Evolutionary conservation across 2,329 filamentous ascomycete species (phyloP).

Genomic region (Podosphaera fusca): DNA sequence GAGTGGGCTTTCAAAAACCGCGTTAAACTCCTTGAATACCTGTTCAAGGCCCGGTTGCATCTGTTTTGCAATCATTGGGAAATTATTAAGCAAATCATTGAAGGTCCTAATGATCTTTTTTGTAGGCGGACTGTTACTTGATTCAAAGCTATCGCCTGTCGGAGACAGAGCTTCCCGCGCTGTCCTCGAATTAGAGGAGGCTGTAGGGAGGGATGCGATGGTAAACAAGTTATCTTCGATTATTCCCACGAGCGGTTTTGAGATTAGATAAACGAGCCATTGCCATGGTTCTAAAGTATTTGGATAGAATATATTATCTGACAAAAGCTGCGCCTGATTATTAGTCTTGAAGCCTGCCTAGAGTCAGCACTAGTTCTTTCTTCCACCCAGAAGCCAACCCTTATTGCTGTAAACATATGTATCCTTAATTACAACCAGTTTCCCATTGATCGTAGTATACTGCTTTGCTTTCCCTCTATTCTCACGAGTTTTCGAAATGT

Average conservation of each 20-base stretch:
- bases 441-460: conserved; percentile 76
- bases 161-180: conserved; percentile 6
- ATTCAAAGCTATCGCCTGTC: conserved; percentile 6
- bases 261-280: conserved; percentile 95
- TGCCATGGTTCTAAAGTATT: conserved; percentile 73
- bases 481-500: conserved; percentile 51
- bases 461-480: conserved; percentile 82
- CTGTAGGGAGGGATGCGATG: conserved; percentile 35
- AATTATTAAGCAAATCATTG: conserved; percentile 68
- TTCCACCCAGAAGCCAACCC: conserved; percentile 27
- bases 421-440: conserved; percentile 87
- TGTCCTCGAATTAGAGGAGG: conserved; percentile 15
- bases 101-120: conserved; percentile 90
- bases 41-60: conserved; percentile 85
- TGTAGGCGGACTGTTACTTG: conserved; percentile 22
- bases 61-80: conserved; percentile 86
- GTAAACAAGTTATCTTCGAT: conserved; percentile 55
- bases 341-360: conserved; percentile 64
- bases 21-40: conserved; percentile 71
- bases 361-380: conserved; percentile 10
- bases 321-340: conserved; percentile 68
- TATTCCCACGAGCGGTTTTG: conserved; percentile 60
- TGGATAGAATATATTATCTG: conserved; percentile 70
- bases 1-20: conserved; percentile 63
- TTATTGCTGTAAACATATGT: conserved; percentile 88